phyloP scores from a whole-genome alignment of 805 yeast species.

The Pichia insulana region DNA sequence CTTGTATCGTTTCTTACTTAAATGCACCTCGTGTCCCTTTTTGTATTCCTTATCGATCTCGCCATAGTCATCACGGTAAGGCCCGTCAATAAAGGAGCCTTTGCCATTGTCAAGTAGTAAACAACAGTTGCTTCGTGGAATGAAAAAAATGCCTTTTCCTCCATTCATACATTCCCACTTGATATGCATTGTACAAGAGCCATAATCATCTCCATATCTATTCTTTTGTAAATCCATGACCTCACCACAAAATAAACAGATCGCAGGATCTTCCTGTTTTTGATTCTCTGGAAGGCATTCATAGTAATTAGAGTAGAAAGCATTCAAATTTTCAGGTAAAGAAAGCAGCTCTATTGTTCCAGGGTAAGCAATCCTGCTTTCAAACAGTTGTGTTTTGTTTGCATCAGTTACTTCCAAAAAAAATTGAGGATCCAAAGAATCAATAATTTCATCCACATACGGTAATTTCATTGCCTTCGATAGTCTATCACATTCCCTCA shows the following conservation, averaged over 20 bases:
- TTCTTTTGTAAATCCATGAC: constrained; percentile 58
- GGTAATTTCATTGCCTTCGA: constrained; percentile 43
- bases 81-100: constrained; percentile 80
- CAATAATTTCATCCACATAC: constrained; percentile 22
- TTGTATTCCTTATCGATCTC: constrained; percentile 70
- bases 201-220: constrained; percentile 46
- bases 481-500: constrained; percentile 46
- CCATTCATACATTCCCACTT: constrained; percentile 51
- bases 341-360: constrained; percentile 51
- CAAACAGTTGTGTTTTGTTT: constrained; percentile 9
- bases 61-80: constrained; percentile 80
- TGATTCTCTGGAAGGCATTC: constrained; percentile 33
- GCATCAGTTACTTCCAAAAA: constrained; percentile 8
- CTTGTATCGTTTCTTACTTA: constrained; percentile 55
- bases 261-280: constrained; percentile 61
- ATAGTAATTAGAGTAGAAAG: constrained; percentile 53
- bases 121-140: constrained; percentile 61
- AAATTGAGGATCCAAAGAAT: constrained; percentile 11
- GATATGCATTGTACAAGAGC: constrained; percentile 75
- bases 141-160: constrained; percentile 59
- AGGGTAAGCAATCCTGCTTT: constrained; percentile 46
- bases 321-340: constrained; percentile 60
- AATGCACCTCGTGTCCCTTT: constrained; percentile 61
- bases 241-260: constrained; percentile 76
- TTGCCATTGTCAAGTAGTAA: constrained; percentile 60